Evolutionary conservation across 1,139 yeast species (phyloP).

Genomic region (Kodamaea plutei): DNA sequence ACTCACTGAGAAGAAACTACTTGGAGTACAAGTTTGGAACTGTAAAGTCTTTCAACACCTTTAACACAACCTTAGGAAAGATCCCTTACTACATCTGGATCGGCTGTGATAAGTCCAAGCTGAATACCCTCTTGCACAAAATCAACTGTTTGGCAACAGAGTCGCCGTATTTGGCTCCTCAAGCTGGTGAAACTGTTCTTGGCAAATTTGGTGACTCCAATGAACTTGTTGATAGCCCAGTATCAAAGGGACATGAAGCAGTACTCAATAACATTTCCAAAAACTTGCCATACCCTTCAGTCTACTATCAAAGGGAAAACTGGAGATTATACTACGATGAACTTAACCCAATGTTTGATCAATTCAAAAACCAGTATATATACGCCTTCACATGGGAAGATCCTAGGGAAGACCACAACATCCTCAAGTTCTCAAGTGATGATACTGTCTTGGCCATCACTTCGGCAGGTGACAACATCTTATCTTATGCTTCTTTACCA

Average conservation of each 20-base stretch:
- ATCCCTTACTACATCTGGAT: slow-evolving; percentile 83
- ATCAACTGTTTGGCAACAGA: slow-evolving; percentile 74
- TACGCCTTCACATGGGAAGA: slow-evolving; percentile 92
- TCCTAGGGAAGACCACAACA: slow-evolving; percentile 72
- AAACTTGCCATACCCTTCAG: slow-evolving; percentile 72
- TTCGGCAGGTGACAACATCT: slow-evolving; percentile 79
- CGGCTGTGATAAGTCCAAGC: slow-evolving; percentile 68
- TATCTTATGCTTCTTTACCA: slow-evolving; percentile 68
- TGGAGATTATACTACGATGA: slow-evolving; percentile 83
- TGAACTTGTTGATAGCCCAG: slow-evolving; percentile 34
- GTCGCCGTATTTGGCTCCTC: slow-evolving; percentile 74
- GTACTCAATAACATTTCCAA: slow-evolving; percentile 59
- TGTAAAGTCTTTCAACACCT: slow-evolving; percentile 63
- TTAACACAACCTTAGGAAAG: slow-evolving; percentile 60
- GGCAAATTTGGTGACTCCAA: slow-evolving; percentile 17
- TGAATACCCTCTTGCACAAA: slow-evolving; percentile 56
- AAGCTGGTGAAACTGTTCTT: slow-evolving; percentile 4
- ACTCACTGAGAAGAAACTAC: slow-evolving; percentile 77
- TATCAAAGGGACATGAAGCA: slow-evolving; percentile 73
- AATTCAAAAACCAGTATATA: slow-evolving; percentile 73
- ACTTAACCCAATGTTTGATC: slow-evolving; percentile 59
- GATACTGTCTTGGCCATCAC: slow-evolving; percentile 81
- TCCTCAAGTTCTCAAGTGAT: slow-evolving; percentile 53
- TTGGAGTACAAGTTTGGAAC: slow-evolving; percentile 80
- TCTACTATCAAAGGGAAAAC: slow-evolving; percentile 69